Base-by-base conservation (phyloP, 345 rosid species). In the Brassica carinata region DNA sequence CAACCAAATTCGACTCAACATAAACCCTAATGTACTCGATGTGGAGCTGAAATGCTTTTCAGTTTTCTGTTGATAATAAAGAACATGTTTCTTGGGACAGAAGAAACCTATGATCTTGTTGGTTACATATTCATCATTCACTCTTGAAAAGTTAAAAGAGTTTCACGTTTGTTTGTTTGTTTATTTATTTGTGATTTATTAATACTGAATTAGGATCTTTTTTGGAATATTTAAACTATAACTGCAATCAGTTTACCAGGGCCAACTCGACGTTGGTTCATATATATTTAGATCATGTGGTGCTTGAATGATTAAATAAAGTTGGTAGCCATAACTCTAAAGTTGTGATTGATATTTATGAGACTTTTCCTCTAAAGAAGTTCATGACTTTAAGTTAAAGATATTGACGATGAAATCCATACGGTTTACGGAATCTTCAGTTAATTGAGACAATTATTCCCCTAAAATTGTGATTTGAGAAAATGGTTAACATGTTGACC, bases 331-430 rank as follows among this genome's bases (percentile, higher is more conserved):
- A 69, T 45, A 77, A 61, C 63, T 62, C 43, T 69, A 77, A 77
- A 77, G 80, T 77, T 77, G 80, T 77, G 80, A 62, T 77, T 13
- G 64, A 69, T 69, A 69, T 40, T n/a, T 40, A 59, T 17, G n/a
- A 29, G 34, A 43, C 69, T 27, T 77, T 68, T 68, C 17, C 5
- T 48, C 23, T 13, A 69, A 61, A 77, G 63, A 59, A 69, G 45
- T 29, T 3, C 45, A 30, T 31, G 53, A 61, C 75, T 61, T 61
- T 77, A 77, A 40, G 74, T 61, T 61, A 69, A 77, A 40, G 74
- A 69, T 15, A 34, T 69, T 43, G 73, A 67, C 67, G 73, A 58
- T 38, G 79, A 57, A 69, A 45, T 45, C 4, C 13, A 67, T 69
- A 45, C 19, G 17, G 51, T 43, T 61, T 61, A 77, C 31, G 45